phyloP scores from a whole-genome alignment of 2,329 filamentous ascomycete species.

The Xylaria digitata region DNA sequence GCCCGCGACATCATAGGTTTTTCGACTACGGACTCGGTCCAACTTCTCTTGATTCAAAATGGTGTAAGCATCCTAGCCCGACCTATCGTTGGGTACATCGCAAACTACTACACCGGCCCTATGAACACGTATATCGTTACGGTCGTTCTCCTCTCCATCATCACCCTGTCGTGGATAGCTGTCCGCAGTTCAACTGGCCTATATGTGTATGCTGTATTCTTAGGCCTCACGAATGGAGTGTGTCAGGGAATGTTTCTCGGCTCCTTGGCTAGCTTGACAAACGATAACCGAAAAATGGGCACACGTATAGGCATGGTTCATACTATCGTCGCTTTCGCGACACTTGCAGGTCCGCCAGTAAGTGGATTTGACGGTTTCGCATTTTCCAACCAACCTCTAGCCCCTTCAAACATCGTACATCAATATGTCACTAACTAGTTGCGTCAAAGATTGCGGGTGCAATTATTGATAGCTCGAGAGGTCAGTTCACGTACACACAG shows the following conservation, averaged over 20 bases:
- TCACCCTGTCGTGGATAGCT: conserved; percentile 66
- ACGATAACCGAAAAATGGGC: conserved; percentile 42
- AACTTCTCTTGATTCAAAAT: conserved; percentile 70
- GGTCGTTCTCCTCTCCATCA: conserved; percentile 58
- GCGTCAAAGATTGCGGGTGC: conserved; percentile 32
- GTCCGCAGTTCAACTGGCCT: conserved; percentile 50
- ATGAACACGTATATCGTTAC: conserved; percentile 64
- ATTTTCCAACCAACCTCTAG: background rate
- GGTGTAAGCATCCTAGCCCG: conserved; percentile 67
- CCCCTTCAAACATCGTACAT: background rate
- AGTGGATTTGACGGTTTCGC: conserved; percentile 15
- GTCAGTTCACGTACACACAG: conserved; percentile 41
- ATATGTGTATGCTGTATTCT: conserved; percentile 42
- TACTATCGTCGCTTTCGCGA: conserved; percentile 41
- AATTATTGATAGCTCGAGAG: conserved; percentile 42
- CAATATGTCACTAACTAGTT: background rate
- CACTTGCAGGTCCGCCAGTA: conserved; percentile 43
- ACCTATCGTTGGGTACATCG: conserved; percentile 65
- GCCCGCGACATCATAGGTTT: conserved; percentile 58
- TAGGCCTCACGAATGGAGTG: conserved; percentile 44
- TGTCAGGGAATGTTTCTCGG: conserved; percentile 44
- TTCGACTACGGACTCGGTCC: conserved; percentile 63
- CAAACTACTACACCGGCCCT: conserved; percentile 64
- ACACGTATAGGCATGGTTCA: conserved; percentile 46
- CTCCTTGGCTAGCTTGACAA: conserved; percentile 38